Percentiles rank a stretch among this genome's conserved stretches.
phyloP scores from a whole-genome alignment of 495 filamentous ascomycete genomes.

The Neurospora sp. region DNA sequence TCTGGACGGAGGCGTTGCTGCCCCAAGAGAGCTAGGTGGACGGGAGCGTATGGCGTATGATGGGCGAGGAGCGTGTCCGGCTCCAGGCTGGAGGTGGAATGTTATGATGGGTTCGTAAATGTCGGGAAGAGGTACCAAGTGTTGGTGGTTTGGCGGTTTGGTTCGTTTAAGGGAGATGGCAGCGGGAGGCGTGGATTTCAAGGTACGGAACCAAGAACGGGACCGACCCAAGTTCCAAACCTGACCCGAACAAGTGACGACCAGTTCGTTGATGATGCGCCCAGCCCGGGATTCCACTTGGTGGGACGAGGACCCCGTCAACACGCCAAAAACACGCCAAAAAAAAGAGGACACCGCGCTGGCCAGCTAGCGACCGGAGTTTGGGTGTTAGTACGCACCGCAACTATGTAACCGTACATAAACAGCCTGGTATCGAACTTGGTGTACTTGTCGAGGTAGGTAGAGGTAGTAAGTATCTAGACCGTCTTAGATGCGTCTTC shows the following conservation, averaged over 20 bases:
- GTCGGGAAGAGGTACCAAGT: background rate
- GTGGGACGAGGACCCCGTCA: background rate
- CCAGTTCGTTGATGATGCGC: background rate
- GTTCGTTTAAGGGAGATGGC: background rate
- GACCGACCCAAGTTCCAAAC: background rate
- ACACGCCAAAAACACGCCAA: background rate
- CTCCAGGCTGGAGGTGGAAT: background rate
- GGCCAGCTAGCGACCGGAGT: background rate
- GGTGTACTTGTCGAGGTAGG: background rate
- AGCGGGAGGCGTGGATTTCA: background rate
- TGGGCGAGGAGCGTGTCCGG: background rate
- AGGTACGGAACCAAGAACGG: background rate
- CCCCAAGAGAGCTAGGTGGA: background rate
- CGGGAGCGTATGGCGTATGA: background rate
- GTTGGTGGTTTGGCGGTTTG: background rate
- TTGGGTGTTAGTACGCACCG: background rate
- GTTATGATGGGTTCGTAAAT: background rate
- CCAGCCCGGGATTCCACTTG: background rate
- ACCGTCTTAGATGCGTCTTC: background rate
- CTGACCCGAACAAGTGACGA: background rate
- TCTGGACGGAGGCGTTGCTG: background rate
- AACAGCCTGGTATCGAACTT: background rate
- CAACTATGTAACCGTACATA: background rate
- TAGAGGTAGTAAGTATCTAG: background rate
- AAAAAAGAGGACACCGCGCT: background rate